Evolutionary conservation across 2,329 filamentous ascomycete species (phyloP).

Genomic region (Canariomyces notabilis): DNA sequence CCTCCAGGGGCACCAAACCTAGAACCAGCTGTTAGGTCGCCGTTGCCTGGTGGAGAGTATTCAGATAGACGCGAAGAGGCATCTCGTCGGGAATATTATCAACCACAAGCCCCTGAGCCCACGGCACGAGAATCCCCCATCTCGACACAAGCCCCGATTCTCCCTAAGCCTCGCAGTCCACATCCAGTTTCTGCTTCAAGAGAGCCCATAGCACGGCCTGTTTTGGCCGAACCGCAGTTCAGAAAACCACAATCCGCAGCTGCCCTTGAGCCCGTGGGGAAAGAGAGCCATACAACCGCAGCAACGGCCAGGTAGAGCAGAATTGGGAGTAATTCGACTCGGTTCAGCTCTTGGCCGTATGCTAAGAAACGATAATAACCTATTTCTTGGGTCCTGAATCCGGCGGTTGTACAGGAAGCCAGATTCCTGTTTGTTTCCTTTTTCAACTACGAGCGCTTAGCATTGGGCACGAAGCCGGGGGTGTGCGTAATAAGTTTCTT

Average conservation of each 20-base stretch:
- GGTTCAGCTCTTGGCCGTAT: neutral
- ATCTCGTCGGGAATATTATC: conserved; percentile 9
- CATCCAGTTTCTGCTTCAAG: conserved; percentile 10
- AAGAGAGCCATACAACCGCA: conserved; percentile 2
- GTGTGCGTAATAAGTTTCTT: too few species aligned
- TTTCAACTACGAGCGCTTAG: too few species aligned
- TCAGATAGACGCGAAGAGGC: conserved; percentile 16
- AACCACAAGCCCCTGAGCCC: conserved; percentile 1
- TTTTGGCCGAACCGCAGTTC: conserved; percentile 3
- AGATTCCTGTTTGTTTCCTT: neutral
- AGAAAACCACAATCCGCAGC: conserved; percentile 8
- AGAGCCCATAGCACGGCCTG: conserved; percentile 6
- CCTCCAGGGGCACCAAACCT: conserved; percentile 1
- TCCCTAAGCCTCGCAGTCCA: too few species aligned
- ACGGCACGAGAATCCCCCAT: conserved; percentile 5
- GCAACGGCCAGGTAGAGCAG: conserved; percentile 5
- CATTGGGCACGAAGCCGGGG: too few species aligned
- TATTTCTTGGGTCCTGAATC: neutral
- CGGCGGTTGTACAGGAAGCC: neutral
- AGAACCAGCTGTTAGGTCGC: conserved; percentile 9
- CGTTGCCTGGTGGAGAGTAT: conserved; percentile 10
- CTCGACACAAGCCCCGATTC: conserved; percentile 7
- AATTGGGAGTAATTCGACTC: neutral
- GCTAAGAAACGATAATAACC: neutral
- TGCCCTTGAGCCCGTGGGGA: conserved; percentile 5